Conservation (phyloP, 805 yeast species). For the Clavispora fructus region DNA sequence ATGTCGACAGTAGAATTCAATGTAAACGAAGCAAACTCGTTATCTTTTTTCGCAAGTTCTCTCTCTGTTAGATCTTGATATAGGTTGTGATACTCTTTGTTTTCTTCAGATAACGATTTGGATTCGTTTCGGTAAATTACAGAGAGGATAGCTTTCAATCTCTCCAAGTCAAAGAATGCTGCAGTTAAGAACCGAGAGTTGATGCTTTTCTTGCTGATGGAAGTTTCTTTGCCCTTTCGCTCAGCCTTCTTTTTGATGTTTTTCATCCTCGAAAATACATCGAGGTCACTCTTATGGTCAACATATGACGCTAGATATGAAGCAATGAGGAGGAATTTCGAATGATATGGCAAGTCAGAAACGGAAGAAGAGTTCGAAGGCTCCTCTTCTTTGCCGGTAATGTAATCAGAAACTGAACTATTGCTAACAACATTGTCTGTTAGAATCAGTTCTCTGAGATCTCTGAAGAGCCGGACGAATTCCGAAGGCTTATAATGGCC, state of each 20-base stretch:
- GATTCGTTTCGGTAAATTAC: conserved; percentile 52
- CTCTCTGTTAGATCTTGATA: conserved; percentile 31
- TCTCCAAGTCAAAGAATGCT: conserved; percentile 67
- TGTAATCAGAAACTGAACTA: conserved; percentile 24
- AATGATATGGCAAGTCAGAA: conserved; percentile 50
- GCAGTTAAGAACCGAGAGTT: conserved; percentile 67
- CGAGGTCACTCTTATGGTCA: conserved; percentile 63
- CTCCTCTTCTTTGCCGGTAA: conserved; percentile 14
- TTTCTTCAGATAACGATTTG: conserved; percentile 21
- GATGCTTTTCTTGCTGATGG: conserved; percentile 36
- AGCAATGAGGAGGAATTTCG: conserved; percentile 73
- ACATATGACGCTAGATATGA: conserved; percentile 79
- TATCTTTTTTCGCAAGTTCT: conserved; percentile 26
- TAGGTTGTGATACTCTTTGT: conserved; percentile 16
- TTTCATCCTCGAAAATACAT: conserved; percentile 59
- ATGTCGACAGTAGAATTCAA: conserved; percentile 42
- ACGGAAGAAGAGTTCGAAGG: conserved; percentile 15
- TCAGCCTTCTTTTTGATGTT: conserved; percentile 37
- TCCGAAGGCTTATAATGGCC: conserved; percentile 21
- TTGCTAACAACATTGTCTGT: conserved; percentile 28
- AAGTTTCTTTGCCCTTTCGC: conserved; percentile 20
- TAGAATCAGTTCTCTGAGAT: conserved; percentile 22
- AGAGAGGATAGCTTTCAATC: conserved; percentile 73
- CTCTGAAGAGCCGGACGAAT: conserved; percentile 31
- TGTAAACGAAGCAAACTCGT: conserved; percentile 32